These are phyloP conservation scores for Penicillium sp. DNA, from an alignment of 2,329 filamentous ascomycete species.

Conservation along the genomic window DNA sequence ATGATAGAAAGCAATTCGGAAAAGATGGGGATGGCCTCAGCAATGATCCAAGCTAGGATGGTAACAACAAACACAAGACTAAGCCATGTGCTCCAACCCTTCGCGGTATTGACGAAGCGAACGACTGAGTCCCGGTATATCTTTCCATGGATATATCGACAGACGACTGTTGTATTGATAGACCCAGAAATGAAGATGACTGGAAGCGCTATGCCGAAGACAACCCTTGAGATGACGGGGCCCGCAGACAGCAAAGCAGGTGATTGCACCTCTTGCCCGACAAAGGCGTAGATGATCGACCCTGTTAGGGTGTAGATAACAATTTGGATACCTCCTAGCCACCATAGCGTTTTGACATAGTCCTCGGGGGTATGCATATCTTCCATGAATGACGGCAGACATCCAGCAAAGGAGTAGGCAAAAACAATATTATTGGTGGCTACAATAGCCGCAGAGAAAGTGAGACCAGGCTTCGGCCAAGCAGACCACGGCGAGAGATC, in stretches of 20 bases:
- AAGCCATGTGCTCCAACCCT: conserved; percentile 19
- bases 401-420: conserved; percentile 7
- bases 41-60: conserved; percentile 17
- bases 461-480: conserved; percentile 9
- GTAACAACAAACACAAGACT: conserved; percentile 12
- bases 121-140: conserved; percentile 12
- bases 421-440: conserved; percentile 10
- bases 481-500: conserved; percentile 11
- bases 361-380: conserved; percentile 10
- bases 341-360: conserved; percentile 9
- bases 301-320: conserved; percentile 7
- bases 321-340: conserved; percentile 9
- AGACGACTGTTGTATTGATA: conserved; percentile 18
- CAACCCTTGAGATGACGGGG: conserved; percentile 5
- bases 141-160: conserved; percentile 20
- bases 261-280: conserved; percentile 9
- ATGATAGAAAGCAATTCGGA: conserved; percentile 15
- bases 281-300: conserved; percentile 10
- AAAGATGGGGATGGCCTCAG: conserved; percentile 21
- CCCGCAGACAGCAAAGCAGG: conserved; percentile 8
- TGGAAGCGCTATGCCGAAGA: conserved; percentile 8
- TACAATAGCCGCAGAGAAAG: conserved; percentile 7
- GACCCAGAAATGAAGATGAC: conserved; percentile 19
- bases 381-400: conserved; percentile 7
- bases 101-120: conserved; percentile 17